Evolutionary conservation across 2,329 filamentous ascomycete genomes (phyloP), one percentile per base, ranked within the genome.

Genomic region (Aspergillus sp.): DNA sequence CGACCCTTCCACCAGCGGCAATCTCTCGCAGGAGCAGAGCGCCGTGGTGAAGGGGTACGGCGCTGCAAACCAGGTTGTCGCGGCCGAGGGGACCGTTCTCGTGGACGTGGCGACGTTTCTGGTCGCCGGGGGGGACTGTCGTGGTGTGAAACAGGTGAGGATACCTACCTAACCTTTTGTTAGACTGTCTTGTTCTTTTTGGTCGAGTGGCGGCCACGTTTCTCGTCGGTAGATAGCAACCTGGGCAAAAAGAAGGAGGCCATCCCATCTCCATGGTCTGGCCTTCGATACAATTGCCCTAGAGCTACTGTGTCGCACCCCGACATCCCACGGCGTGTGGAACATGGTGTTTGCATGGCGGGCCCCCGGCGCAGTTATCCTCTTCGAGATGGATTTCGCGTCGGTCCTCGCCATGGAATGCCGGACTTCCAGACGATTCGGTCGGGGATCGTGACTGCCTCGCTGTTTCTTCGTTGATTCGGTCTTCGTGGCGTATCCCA

Each of bases 31-130:
- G 19, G 73, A 81, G n/a, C 70, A 73, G 43, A 76, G 84, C 14
- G 77, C 81, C 6, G 58, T 66, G 31, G 75, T 79, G 10, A 88
- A 90, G 64, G 92, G 89, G 0, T 97, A 96, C 66, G 89, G 90
- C n/a, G 89, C 91, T 25, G 86, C 86, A 42, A 91, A 86, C 61
- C 82, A 80, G 57, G 86, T 97, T 50, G 75, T 81, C 16, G 88
- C 91, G 1, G 80, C 81, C 32, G 53, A 78, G 6, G 82, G 86
- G 1, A 79, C 87, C 23, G 91, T 90, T 0, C 87, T 97, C 58
- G 87, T 97, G 48, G 91, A 96, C 66, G 76, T 91, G 42, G 85
- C 86, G 25, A 88, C 87, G 10, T 87, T 99, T 57, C 74, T 96
- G 20, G 74, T 97, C 42, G 72, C 81, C 0, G 79, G 85, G 55